Evolutionary conservation across 192 early-diverging fungal genomes (phyloP).

Genomic region (Podila horticola): DNA sequence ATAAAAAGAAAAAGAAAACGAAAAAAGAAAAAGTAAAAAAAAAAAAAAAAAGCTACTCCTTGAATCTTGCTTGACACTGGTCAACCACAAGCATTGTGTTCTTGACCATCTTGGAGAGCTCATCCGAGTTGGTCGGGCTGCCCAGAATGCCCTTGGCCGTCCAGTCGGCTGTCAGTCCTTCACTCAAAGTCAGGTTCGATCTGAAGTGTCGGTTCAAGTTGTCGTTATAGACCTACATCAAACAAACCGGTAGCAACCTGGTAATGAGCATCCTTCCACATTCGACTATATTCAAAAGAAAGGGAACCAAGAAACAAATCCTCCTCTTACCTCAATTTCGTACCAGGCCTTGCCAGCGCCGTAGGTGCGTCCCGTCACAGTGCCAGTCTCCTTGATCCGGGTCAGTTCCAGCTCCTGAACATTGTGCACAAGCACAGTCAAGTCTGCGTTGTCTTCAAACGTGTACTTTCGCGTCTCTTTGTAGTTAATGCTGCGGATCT

Average conservation of each 20-base stretch:
- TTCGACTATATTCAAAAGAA: neutral
- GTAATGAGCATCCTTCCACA: neutral
- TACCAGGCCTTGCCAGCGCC: slow-evolving; percentile 28
- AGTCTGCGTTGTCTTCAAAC: slow-evolving; percentile 5
- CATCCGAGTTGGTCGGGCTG: slow-evolving; percentile 3
- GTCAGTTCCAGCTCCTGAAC: slow-evolving; percentile 28
- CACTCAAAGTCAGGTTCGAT: slow-evolving; percentile 24
- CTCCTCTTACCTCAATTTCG: slow-evolving; percentile 41
- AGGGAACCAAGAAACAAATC: neutral
- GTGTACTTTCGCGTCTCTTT: slow-evolving; percentile 17
- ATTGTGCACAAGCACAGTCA: slow-evolving; percentile 16
- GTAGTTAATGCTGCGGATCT: slow-evolving; percentile 21
- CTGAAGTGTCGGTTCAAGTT: neutral
- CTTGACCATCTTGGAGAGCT: slow-evolving; percentile 19
- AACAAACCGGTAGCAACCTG: neutral
- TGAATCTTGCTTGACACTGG: slow-evolving; percentile 20
- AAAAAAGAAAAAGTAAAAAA: no score
- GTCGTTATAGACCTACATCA: slow-evolving; percentile 19
- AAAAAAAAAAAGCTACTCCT: no score
- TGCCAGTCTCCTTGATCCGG: slow-evolving; percentile 6
- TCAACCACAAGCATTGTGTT: slow-evolving; percentile 26
- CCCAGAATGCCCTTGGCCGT: slow-evolving; percentile 21
- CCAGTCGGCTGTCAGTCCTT: slow-evolving; percentile 35
- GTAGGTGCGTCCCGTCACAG: slow-evolving; percentile 18
- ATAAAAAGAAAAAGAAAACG: no score